Evolutionary conservation across 306 rosid genomes (phyloP).

Genomic region (Cucurbita pepo): DNA sequence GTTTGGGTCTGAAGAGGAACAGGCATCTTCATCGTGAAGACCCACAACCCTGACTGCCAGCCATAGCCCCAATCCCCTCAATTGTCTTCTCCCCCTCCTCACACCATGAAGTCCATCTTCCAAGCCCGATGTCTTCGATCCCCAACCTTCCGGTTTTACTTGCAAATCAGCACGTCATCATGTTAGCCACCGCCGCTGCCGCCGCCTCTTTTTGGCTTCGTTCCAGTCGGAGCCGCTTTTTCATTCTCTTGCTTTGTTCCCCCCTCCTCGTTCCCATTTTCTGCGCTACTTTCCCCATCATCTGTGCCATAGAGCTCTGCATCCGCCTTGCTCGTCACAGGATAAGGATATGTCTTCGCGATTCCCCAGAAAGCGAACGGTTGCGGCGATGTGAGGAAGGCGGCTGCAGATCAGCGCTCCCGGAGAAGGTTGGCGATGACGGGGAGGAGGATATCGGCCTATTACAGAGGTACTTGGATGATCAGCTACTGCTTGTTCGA

Average conservation of each 20-base stretch:
- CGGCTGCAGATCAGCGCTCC: background rate
- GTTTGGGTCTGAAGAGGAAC: background rate
- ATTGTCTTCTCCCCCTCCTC: background rate
- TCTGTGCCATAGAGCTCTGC: constrained; percentile 10
- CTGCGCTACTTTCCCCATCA: constrained; percentile 7
- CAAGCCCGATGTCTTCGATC: background rate
- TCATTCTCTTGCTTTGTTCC: constrained; percentile 3
- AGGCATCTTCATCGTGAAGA: background rate
- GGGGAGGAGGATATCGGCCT: background rate
- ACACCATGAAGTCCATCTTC: background rate
- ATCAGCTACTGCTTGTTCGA: constrained; percentile 5
- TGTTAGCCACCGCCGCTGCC: constrained; percentile 3
- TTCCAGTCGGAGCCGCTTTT: constrained; percentile 3
- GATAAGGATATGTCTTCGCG: background rate
- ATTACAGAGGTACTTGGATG: constrained; percentile 9
- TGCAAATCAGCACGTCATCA: background rate
- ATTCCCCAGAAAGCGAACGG: background rate
- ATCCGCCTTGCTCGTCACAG: background rate
- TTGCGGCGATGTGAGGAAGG: constrained; percentile 8
- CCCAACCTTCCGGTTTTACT: background rate
- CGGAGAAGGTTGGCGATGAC: background rate
- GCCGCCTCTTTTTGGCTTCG: background rate
- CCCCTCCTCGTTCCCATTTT: constrained; percentile 1
- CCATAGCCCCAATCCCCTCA: background rate
- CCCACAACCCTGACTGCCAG: background rate